Conservation (phyloP, 1,139 yeast genomes). For the Zygoascus meyerae region DNA sequence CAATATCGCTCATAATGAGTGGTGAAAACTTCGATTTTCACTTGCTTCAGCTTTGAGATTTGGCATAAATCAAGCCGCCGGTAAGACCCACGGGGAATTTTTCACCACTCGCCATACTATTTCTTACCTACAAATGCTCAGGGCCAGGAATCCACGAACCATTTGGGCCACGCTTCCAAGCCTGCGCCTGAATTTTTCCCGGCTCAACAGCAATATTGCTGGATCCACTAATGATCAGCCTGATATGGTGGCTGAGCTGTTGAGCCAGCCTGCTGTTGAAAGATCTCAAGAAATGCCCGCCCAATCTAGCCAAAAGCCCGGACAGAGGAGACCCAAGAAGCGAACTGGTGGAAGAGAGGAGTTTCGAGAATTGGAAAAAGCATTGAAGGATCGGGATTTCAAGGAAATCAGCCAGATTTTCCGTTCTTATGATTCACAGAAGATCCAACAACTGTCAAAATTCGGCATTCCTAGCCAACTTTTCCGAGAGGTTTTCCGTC, state of each 20-base stretch:
- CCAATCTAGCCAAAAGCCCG: neutral
- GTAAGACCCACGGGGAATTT: neutral
- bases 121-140: neutral
- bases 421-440: slow-evolving; percentile 7
- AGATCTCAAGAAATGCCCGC: neutral
- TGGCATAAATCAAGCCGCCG: no score
- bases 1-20: neutral
- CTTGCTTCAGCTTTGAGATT: neutral
- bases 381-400: neutral
- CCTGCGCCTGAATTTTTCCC: neutral
- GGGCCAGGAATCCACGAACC: no score
- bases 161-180: no score
- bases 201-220: neutral
- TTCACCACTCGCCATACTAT: neutral
- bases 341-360: neutral
- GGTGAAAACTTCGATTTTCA: neutral
- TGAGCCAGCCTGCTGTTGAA: neutral
- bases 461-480: slow-evolving; percentile 8
- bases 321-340: neutral
- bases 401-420: slow-evolving; percentile 2
- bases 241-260: slow-evolving; percentile 6
- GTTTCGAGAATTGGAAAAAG: slow-evolving; percentile 4
- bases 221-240: neutral
- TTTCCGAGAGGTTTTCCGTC: slow-evolving; percentile 8
- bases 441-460: slow-evolving; percentile 5